Percentiles rank a stretch among this genome's conserved stretches.
phyloP scores from a whole-genome alignment of 306 rosid species.

The Nissolia schottii region DNA sequence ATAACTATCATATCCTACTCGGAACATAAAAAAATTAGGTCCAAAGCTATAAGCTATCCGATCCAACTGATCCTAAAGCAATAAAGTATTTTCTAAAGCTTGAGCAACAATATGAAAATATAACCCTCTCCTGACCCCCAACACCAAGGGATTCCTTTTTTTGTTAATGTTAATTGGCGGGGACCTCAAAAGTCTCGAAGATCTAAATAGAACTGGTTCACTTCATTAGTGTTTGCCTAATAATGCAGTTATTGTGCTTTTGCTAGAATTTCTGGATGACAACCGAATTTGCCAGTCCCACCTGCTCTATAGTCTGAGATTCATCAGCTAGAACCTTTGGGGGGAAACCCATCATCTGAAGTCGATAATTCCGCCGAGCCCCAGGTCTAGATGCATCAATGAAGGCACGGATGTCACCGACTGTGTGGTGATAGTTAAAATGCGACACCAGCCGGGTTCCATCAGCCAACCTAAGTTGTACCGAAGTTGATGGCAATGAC shows the following conservation, averaged over 20 bases:
- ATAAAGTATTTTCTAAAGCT: conserved; percentile 14
- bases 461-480: conserved; percentile 90
- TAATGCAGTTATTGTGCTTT: neutral
- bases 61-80: conserved; percentile 23
- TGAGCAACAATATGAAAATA: neutral
- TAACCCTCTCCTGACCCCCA: neutral
- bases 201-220: conserved; percentile 17
- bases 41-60: conserved; percentile 16
- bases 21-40: conserved; percentile 17
- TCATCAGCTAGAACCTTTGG: conserved; percentile 75
- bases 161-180: neutral
- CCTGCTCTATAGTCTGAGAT: conserved; percentile 71
- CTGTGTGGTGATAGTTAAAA: conserved; percentile 62
- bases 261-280: conserved; percentile 85
- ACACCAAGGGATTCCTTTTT: neutral
- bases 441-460: conserved; percentile 80
- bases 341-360: conserved; percentile 93
- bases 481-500: conserved; percentile 64
- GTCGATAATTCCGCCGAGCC: conserved; percentile 53
- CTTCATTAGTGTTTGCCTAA: conserved; percentile 15
- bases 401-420: conserved; percentile 63
- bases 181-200: conserved; percentile 3
- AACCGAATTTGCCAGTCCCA: conserved; percentile 89
- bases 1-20: conserved; percentile 6
- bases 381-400: conserved; percentile 74